phyloP scores from a whole-genome alignment of 352 stramenopile genomes.

The Globisporangium rhizosaccharum region DNA sequence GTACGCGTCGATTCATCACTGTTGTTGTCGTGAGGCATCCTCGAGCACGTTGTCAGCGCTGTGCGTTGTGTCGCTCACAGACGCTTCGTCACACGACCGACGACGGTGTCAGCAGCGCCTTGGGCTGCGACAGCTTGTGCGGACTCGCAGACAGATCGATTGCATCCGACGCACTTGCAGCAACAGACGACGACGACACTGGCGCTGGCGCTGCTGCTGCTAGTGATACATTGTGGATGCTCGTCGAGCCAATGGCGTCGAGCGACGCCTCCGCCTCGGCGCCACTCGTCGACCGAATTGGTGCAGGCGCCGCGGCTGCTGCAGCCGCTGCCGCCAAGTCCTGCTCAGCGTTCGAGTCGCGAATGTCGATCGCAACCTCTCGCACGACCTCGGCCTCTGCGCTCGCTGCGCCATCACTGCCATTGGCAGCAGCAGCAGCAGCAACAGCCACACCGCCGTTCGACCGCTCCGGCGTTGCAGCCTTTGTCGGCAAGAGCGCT shows the following conservation, averaged over 20 bases:
- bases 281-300: background rate
- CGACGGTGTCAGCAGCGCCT: slow-evolving; percentile 44
- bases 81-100: slow-evolving; percentile 40
- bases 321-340: slow-evolving; percentile 2
- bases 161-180: slow-evolving; percentile 16
- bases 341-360: slow-evolving; percentile 19
- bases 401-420: background rate
- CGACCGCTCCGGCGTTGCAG: slow-evolving; percentile 6
- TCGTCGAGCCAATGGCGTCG: slow-evolving; percentile 30
- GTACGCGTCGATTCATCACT: too few relatives aligned
- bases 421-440: background rate
- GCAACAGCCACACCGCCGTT: background rate
- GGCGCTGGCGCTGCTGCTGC: slow-evolving; percentile 11
- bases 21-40: background rate
- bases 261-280: slow-evolving; percentile 12
- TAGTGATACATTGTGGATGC: slow-evolving; percentile 53
- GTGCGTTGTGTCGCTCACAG: background rate
- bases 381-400: slow-evolving; percentile 2
- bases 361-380: slow-evolving; percentile 33
- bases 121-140: slow-evolving; percentile 40
- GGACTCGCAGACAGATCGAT: slow-evolving; percentile 28
- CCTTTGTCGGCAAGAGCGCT: slow-evolving; percentile 11
- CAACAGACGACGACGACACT: background rate
- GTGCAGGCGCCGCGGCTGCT: background rate
- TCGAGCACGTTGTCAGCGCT: background rate